Conservation (phyloP, 805 yeast genomes). For the Candida caryicola region DNA sequence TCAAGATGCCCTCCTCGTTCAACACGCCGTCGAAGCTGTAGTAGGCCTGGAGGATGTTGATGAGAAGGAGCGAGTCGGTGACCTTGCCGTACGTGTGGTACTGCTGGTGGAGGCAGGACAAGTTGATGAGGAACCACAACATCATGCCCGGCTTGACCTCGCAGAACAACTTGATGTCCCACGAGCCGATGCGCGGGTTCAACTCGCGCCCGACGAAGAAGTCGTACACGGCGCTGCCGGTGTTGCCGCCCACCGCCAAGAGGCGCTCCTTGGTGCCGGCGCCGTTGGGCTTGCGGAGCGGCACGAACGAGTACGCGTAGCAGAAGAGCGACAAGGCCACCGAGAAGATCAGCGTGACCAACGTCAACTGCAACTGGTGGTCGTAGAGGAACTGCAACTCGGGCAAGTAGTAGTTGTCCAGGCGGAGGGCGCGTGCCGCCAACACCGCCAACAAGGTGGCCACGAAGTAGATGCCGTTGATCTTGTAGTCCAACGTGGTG, state of each 20-base stretch:
- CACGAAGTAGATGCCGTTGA: constrained; percentile 71
- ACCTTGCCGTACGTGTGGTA: constrained; percentile 58
- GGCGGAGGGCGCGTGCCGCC: constrained; percentile 47
- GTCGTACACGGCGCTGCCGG: constrained; percentile 72
- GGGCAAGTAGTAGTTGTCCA: constrained; percentile 58
- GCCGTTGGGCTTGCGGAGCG: constrained; percentile 51
- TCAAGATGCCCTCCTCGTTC: constrained; percentile 83
- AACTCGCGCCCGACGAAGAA: constrained; percentile 98
- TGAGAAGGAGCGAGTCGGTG: constrained; percentile 68
- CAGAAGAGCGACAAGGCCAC: constrained; percentile 60
- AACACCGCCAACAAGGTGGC: constrained; percentile 38
- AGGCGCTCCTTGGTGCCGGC: constrained; percentile 60
- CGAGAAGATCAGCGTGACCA: constrained; percentile 63
- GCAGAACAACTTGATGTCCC: constrained; percentile 89
- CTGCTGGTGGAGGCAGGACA: constrained; percentile 80
- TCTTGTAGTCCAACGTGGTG: constrained; percentile 62
- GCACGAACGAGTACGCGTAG: constrained; percentile 66
- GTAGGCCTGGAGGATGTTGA: constrained; percentile 67
- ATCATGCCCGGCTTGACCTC: constrained; percentile 94
- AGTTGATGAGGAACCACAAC: constrained; percentile 75
- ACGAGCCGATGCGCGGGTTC: constrained; percentile 80
- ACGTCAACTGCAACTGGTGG: constrained; percentile 62
- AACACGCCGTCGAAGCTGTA: constrained; percentile 90
- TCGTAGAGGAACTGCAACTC: constrained; percentile 76
- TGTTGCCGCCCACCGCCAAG: constrained; percentile 83